Evolutionary conservation across 2,329 filamentous ascomycete species (phyloP).

Genomic region (Chaetothyriales sp.): DNA sequence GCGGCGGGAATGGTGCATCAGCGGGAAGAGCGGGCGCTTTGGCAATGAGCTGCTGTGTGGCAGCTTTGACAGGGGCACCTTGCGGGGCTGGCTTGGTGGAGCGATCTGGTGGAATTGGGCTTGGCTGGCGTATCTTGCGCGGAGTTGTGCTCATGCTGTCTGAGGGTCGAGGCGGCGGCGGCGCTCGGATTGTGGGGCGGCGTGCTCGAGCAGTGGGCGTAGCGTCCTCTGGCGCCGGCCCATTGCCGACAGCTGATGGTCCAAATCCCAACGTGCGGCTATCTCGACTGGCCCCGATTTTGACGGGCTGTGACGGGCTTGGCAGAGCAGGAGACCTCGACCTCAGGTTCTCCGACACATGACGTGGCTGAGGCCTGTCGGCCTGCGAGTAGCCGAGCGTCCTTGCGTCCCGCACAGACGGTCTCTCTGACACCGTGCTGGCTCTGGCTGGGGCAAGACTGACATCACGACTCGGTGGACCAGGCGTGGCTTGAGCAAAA

Average conservation of each 20-base stretch:
- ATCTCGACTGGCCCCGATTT: conserved; percentile 8
- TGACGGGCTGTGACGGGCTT: conserved; percentile 3
- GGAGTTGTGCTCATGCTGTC: conserved; percentile 12
- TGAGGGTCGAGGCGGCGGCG: conserved; percentile 14
- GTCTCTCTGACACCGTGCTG: conserved; percentile 12
- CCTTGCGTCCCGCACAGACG: conserved; percentile 17
- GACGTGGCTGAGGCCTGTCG: conserved; percentile 28
- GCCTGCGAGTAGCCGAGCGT: conserved; percentile 27
- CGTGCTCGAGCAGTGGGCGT: conserved; percentile 38
- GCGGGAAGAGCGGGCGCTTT: conserved; percentile 15
- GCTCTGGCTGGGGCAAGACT: conserved; percentile 8
- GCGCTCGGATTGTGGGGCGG: conserved; percentile 24
- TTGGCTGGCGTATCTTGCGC: not conserved
- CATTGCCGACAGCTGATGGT: not conserved
- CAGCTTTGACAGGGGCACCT: not conserved
- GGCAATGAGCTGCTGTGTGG: conserved; percentile 5
- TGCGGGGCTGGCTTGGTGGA: conserved; percentile 6
- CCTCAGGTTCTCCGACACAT: conserved; percentile 14
- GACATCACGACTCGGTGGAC: conserved; percentile 3
- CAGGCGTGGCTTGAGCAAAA: conserved; percentile 5
- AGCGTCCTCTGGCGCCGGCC: conserved; percentile 18
- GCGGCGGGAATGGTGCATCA: conserved; percentile 21
- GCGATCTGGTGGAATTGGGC: conserved; percentile 6
- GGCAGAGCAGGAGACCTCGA: conserved; percentile 16
- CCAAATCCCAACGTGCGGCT: conserved; percentile 13